Conservation (phyloP, 2,329 filamentous ascomycete genomes). For the Dactylonectria macrodidyma region DNA sequence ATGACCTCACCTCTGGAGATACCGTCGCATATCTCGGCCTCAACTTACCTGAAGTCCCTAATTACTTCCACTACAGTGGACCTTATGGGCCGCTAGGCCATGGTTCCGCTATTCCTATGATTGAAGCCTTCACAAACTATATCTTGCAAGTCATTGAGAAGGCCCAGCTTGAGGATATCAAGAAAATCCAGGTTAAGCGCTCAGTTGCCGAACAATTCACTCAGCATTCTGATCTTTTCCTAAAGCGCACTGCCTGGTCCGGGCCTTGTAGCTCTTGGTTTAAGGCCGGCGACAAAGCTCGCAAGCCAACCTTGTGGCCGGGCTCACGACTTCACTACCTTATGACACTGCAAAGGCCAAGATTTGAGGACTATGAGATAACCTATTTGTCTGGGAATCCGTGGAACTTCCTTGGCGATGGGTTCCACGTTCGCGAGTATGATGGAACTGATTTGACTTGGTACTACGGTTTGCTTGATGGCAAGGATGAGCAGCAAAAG, state of each 20-base stretch:
- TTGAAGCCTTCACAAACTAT: slow-evolving; percentile 13
- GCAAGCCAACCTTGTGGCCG: not conserved
- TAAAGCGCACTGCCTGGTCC: slow-evolving; percentile 9
- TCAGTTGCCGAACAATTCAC: not conserved
- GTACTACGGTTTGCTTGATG: slow-evolving; percentile 8
- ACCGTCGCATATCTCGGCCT: slow-evolving; percentile 1
- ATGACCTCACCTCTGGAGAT: not conserved
- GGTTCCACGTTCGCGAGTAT: slow-evolving; percentile 4
- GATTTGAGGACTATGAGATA: slow-evolving; percentile 13
- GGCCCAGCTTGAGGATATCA: slow-evolving; percentile 8
- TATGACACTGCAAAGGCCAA: not conserved
- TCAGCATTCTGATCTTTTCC: slow-evolving; percentile 1
- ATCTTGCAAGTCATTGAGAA: slow-evolving; percentile 13
- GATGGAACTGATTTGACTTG: slow-evolving; percentile 15
- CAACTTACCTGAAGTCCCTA: not conserved
- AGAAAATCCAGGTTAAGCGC: not conserved
- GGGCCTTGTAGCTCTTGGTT: slow-evolving; percentile 15
- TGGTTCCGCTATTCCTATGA: slow-evolving; percentile 11
- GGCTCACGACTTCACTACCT: slow-evolving; percentile 9
- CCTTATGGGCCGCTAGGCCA: slow-evolving; percentile 13
- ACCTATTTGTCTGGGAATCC: not conserved
- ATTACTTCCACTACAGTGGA: slow-evolving; percentile 20
- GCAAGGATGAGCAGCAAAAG: no score
- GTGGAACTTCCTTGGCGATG: slow-evolving; percentile 15
- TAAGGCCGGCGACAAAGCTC: slow-evolving; percentile 9